phyloP scores from a whole-genome alignment of 2,329 filamentous ascomycete genomes.

The Trichoderma koningii region DNA sequence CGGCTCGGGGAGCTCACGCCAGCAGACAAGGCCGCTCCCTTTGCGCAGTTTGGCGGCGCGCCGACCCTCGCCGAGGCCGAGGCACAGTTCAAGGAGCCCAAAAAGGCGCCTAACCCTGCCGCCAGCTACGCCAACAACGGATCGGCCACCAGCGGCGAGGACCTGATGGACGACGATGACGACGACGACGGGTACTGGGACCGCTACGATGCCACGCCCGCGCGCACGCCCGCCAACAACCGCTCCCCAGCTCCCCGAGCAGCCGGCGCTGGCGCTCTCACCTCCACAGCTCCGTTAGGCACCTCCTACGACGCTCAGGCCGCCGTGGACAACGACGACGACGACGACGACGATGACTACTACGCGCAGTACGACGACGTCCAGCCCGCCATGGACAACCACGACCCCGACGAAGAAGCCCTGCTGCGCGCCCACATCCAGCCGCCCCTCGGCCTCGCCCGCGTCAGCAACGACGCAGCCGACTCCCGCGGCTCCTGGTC shows the following conservation, averaged over 20 bases:
- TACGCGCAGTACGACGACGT: conserved; percentile 76
- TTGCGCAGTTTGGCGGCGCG: conserved; percentile 54
- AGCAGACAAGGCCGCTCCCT: conserved; percentile 59
- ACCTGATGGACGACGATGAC: conserved; percentile 48
- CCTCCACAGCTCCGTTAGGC: conserved; percentile 29
- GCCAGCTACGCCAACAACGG: conserved; percentile 28
- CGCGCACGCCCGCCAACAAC: conserved; percentile 62
- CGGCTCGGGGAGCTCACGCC: conserved; percentile 69
- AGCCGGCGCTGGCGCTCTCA: conserved; percentile 32
- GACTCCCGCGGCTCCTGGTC: conserved; percentile 42
- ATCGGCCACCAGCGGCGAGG: conserved; percentile 27
- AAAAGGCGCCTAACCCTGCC: conserved; percentile 34
- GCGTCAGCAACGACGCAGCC: conserved; percentile 5
- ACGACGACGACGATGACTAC: conserved; percentile 66
- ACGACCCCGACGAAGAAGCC: conserved; percentile 73
- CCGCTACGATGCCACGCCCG: conserved; percentile 71
- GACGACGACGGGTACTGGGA: conserved; percentile 82
- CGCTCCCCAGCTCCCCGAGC: conserved; percentile 61
- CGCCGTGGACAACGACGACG: conserved; percentile 23
- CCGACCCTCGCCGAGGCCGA: conserved; percentile 63
- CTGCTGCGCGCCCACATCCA: conserved; percentile 36
- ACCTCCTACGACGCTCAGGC: conserved; percentile 33
- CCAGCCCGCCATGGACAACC: conserved; percentile 77
- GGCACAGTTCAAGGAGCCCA: conserved; percentile 47
- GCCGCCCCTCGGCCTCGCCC: conserved; percentile 39